Percentiles rank a stretch among this genome's conserved stretches.
These are phyloP conservation scores for Ceratobasidium papillatum DNA, from an alignment of 1,284 basidiomycete species.

Conservation along the genomic window DNA sequence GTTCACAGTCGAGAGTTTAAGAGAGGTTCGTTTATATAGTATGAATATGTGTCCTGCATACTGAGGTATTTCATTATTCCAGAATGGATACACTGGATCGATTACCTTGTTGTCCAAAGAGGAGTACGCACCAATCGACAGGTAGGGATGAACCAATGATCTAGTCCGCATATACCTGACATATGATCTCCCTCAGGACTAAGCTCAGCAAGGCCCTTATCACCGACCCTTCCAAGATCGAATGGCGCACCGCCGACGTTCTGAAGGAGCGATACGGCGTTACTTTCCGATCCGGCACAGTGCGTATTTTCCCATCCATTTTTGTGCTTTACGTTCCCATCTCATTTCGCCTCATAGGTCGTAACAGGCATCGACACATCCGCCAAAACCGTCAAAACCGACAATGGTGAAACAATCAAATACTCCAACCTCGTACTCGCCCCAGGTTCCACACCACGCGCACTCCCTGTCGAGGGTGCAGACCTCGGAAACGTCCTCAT, in stretches of 20 bases:
- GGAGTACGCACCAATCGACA: conserved; percentile 84
- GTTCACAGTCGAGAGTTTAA: conserved; percentile 81
- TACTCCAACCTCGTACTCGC: conserved; percentile 82
- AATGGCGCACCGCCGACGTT: conserved; percentile 76
- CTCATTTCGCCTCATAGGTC: conserved; percentile 52
- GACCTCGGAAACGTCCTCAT: conserved; percentile 74
- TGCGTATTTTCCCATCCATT: conserved; percentile 53
- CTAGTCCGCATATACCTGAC: not conserved
- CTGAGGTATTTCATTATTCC: conserved; percentile 11
- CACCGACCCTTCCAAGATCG: conserved; percentile 78
- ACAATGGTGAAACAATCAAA: conserved; percentile 64
- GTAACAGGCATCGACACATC: conserved; percentile 74
- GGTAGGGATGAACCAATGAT: conserved; percentile 55
- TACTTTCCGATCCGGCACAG: conserved; percentile 72
- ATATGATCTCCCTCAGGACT: conserved; percentile 60
- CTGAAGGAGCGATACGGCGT: conserved; percentile 85
- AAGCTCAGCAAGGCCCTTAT: conserved; percentile 90
- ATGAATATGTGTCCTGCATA: not conserved
- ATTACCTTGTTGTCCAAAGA: conserved; percentile 87
- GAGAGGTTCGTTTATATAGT: conserved; percentile 64
- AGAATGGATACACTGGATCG: conserved; percentile 80
- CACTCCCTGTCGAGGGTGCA: conserved; percentile 80
- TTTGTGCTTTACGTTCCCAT: conserved; percentile 15
- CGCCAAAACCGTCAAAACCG: conserved; percentile 68
- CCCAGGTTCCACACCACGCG: conserved; percentile 70